Evolutionary conservation across 495 filamentous ascomycete genomes (phyloP).

Genomic region (Neurospora sp.): DNA sequence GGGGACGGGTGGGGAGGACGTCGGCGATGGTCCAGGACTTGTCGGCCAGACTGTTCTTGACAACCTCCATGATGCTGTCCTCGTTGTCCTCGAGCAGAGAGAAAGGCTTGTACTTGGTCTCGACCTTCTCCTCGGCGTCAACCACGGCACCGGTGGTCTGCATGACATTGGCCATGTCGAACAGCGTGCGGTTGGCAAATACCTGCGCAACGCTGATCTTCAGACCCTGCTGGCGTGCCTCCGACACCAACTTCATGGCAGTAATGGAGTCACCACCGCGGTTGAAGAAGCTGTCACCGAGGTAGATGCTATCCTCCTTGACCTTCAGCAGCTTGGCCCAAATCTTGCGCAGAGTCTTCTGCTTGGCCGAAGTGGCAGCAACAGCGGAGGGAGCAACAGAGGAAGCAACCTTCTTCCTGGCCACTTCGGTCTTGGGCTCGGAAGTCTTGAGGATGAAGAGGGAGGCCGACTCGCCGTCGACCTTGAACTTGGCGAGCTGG

Average conservation of each 20-base stretch:
- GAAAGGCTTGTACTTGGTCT: conserved; percentile 22
- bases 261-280: conserved; percentile 62
- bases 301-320: conserved; percentile 31
- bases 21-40: conserved; percentile 39
- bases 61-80: neutral
- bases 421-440: neutral
- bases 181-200: conserved; percentile 41
- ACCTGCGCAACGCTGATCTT: conserved; percentile 45
- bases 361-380: conserved; percentile 23
- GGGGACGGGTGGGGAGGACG: conserved; percentile 50
- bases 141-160: conserved; percentile 1
- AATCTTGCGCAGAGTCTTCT: conserved; percentile 23
- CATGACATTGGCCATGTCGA: conserved; percentile 31
- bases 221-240: conserved; percentile 40
- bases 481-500: conserved; percentile 20
- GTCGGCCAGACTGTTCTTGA: conserved; percentile 20
- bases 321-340: conserved; percentile 28
- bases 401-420: conserved; percentile 6
- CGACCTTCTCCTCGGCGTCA: conserved; percentile 1
- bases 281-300: conserved; percentile 50
- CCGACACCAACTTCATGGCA: conserved; percentile 58
- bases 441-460: conserved; percentile 6
- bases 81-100: conserved; percentile 12
- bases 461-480: conserved; percentile 2
- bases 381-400: conserved; percentile 1